Conservation (phyloP, 805 yeast genomes). For the Candida ovalis region DNA sequence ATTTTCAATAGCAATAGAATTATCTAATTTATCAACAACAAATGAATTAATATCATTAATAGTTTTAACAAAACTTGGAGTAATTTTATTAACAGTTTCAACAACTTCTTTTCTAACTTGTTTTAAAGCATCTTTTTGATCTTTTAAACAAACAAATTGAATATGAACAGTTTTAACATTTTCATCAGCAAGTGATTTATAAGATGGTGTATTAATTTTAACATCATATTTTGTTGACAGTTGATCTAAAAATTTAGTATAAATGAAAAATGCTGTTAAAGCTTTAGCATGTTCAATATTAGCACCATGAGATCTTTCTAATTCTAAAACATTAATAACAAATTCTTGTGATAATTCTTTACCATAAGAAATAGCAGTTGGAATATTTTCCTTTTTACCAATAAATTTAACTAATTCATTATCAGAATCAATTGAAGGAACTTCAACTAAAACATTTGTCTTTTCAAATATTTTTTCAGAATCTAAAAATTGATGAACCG, state of each 20-base stretch:
- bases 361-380: slow-evolving; percentile 60
- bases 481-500: slow-evolving; percentile 68
- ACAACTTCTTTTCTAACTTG: slow-evolving; percentile 70
- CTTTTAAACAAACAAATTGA: slow-evolving; percentile 55
- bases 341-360: slow-evolving; percentile 56
- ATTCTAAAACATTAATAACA: slow-evolving; percentile 66
- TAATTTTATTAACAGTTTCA: slow-evolving; percentile 61
- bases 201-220: slow-evolving; percentile 44
- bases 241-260: slow-evolving; percentile 44
- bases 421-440: slow-evolving; percentile 43
- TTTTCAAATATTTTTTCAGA: slow-evolving; percentile 47
- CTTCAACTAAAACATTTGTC: slow-evolving; percentile 52
- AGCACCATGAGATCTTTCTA: slow-evolving; percentile 86
- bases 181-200: slow-evolving; percentile 40
- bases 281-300: slow-evolving; percentile 71
- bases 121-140: slow-evolving; percentile 45
- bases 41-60: slow-evolving; percentile 66
- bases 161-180: slow-evolving; percentile 45
- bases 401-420: slow-evolving; percentile 52
- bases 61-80: slow-evolving; percentile 60
- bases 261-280: slow-evolving; percentile 62
- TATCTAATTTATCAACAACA: slow-evolving; percentile 46
- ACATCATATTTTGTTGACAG: slow-evolving; percentile 41
- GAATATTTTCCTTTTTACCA: slow-evolving; percentile 55
- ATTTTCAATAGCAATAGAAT: slow-evolving; percentile 38